Conservation (phyloP, 2,329 filamentous ascomycete species). For the Cordyceps cateniannulata region DNA sequence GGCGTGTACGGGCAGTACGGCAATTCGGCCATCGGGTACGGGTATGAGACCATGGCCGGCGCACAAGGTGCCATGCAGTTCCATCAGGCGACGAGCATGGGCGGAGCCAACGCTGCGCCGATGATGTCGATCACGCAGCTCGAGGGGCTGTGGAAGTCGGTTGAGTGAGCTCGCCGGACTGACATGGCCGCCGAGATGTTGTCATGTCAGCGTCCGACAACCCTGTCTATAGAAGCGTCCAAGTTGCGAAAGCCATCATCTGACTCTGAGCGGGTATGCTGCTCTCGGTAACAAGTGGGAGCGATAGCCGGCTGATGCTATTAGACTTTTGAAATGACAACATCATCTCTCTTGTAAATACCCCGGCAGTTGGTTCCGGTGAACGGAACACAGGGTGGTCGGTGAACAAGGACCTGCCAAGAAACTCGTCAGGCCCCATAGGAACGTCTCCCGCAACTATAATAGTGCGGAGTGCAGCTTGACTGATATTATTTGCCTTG, state of each 20-base stretch:
- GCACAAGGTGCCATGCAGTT: constrained; percentile 3
- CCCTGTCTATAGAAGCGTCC: not conserved
- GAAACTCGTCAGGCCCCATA: not conserved
- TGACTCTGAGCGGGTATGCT: not conserved
- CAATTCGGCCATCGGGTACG: not conserved
- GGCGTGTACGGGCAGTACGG: not conserved
- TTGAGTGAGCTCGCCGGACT: not conserved
- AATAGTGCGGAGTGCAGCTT: not conserved
- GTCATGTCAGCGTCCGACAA: not conserved
- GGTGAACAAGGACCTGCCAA: not conserved
- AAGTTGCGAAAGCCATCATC: not conserved
- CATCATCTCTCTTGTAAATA: too few species aligned
- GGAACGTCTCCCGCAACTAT: not conserved
- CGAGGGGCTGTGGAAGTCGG: constrained; percentile 2
- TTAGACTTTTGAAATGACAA: too few species aligned
- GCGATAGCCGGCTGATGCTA: not conserved
- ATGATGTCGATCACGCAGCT: not conserved
- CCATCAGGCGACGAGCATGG: not conserved
- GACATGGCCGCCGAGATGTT: not conserved
- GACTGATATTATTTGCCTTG: too few species aligned
- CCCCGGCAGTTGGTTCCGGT: not conserved
- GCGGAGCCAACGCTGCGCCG: not conserved
- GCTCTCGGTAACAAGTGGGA: not conserved
- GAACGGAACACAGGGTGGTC: not conserved
- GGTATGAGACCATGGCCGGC: constrained; percentile 1